A percentile compares a stretch with the other conserved stretches of the same genome.
Evolutionary conservation across 23 red algal species (phyloP).

Genomic region (Pyropia yezoensis): DNA sequence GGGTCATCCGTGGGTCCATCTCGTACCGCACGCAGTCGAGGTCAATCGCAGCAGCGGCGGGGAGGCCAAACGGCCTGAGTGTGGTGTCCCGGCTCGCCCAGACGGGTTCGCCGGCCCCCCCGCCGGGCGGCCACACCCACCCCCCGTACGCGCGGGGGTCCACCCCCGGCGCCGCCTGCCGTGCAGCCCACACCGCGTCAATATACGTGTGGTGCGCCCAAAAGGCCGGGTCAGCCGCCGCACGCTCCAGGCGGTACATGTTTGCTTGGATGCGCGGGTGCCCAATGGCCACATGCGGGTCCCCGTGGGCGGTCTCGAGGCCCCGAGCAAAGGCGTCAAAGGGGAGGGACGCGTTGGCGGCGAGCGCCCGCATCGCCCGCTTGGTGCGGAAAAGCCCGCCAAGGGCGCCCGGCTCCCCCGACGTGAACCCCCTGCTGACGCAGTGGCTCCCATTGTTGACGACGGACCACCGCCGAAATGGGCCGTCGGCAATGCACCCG

Average conservation of each 20-base stretch:
- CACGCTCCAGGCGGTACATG: slow-evolving; percentile 19
- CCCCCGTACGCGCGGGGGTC: no score
- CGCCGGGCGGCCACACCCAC: no score
- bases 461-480: slow-evolving; percentile 9
- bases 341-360: not conserved
- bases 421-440: slow-evolving; percentile 31
- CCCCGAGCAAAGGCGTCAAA: slow-evolving; percentile 38
- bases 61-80: slow-evolving; percentile 30
- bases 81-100: not conserved
- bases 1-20: no score
- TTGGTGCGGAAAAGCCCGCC: slow-evolving; percentile 12
- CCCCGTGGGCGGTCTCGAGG: slow-evolving; percentile 38
- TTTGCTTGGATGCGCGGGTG: slow-evolving; percentile 11
- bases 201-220: slow-evolving; percentile 39
- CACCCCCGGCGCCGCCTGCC: not conserved
- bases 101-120: no score
- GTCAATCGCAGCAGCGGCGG: slow-evolving; percentile 17
- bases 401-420: slow-evolving; percentile 24
- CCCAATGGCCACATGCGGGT: slow-evolving; percentile 35
- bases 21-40: slow-evolving; percentile 40
- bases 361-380: no score
- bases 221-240: slow-evolving; percentile 52
- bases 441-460: slow-evolving; percentile 10
- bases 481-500: slow-evolving; percentile 17
- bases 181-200: slow-evolving; percentile 16